Evolutionary conservation across 176 grass and related monocot genomes (phyloP), one percentile per base, ranked within the genome.

Genomic region (Melocanna baccifera): DNA sequence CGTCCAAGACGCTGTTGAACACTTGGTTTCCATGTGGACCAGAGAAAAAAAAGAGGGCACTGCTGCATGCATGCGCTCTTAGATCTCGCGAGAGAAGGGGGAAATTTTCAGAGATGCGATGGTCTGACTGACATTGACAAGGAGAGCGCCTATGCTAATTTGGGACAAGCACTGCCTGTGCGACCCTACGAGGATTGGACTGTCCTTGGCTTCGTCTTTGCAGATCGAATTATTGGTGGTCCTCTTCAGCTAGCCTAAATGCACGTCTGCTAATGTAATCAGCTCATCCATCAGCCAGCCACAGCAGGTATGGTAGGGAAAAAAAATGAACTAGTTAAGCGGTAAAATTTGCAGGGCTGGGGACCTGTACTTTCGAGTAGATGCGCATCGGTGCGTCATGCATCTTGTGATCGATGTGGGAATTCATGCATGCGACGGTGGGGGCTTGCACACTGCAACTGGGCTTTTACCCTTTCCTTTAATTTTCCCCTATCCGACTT

Each of bases 141-240:
- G 64, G 75, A 75, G 76, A 69, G 83, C 12, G 42, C 43, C 51
- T n/a, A 81, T 86, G 78, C 83, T 71, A 43, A 75, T 63, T 64
- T 62, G 78, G 78, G 78, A 48, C 88, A 89, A 86, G 71, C 88
- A 86, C 64, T 75, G 82, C 75, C 11, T 5, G 26, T 28, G 83
- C 13, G 87, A 41, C 20, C 83, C 72, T 78, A 67, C 73, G 73
- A 12, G 73, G 29, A 59, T 64, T 50, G 79, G 58, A 70, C 18
- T 64, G 83, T 55, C 77, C 64, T 45, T 25, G 48, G 71, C 71
- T 80, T 63, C 58, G 45, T 86, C 65, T 57, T 70, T 71, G 77
- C 73, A 53, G 55, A 67, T 32, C 62, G 61, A 74, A 72, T 78
- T 67, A 64, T 73, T 16, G 40, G 79, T 86, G 84, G 84, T 90